Evolutionary conservation across 2,329 filamentous ascomycete genomes (phyloP).

Genomic region (Fusarium citri): DNA sequence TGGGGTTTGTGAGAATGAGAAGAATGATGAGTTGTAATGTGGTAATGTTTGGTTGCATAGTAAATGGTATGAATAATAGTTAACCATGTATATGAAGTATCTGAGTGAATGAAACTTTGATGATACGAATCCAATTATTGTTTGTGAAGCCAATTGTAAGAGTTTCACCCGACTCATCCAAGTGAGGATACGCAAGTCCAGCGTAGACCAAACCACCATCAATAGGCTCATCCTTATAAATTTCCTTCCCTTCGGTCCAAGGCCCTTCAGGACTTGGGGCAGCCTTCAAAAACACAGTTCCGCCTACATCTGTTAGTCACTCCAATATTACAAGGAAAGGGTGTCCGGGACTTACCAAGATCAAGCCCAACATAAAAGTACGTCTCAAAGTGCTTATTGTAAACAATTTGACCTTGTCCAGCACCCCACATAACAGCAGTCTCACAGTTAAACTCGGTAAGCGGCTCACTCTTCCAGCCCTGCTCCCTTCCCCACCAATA

Average conservation of each 20-base stretch:
- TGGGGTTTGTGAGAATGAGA: slow-evolving; percentile 35
- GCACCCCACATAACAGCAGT: slow-evolving; percentile 55
- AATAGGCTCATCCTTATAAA: slow-evolving; percentile 51
- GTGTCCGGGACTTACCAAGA: slow-evolving; percentile 13
- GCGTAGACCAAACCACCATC: slow-evolving; percentile 50
- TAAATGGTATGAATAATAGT: neutral
- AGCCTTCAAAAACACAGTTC: slow-evolving; percentile 24
- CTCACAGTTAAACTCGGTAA: slow-evolving; percentile 49
- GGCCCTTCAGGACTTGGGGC: slow-evolving; percentile 50
- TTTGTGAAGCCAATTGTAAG: slow-evolving; percentile 55
- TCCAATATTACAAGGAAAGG: fast-evolving
- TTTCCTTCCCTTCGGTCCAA: slow-evolving; percentile 50
- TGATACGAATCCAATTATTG: slow-evolving; percentile 54
- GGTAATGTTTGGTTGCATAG: neutral
- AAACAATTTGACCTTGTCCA: slow-evolving; percentile 55
- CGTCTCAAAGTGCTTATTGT: slow-evolving; percentile 49
- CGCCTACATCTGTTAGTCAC: slow-evolving; percentile 3
- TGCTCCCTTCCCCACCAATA: slow-evolving; percentile 55
- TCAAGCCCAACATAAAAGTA: slow-evolving; percentile 53
- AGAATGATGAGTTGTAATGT: slow-evolving; percentile 29
- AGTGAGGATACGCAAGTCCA: slow-evolving; percentile 53
- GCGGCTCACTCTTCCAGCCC: slow-evolving; percentile 51
- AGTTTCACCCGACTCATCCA: slow-evolving; percentile 52
- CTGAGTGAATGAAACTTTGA: slow-evolving; percentile 40
- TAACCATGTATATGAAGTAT: fast-evolving